Evolutionary conservation across 768 basidiomycete species (phyloP).

Genomic region (Boletus huronensis): DNA sequence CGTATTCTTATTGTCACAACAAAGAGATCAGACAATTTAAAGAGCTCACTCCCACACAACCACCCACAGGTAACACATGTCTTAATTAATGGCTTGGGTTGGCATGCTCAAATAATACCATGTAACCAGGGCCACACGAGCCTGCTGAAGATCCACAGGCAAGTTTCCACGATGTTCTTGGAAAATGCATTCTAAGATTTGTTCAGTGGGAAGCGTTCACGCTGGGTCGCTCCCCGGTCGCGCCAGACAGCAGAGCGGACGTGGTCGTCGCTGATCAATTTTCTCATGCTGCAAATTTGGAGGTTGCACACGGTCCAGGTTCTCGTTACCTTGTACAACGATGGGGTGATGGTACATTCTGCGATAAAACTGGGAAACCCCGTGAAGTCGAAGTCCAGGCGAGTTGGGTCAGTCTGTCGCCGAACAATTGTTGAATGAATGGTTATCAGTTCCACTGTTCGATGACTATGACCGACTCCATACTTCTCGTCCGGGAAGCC

Average conservation of each 20-base stretch:
- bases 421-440: conserved; percentile 1
- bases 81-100: conserved; percentile 18
- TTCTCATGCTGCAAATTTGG: conserved; percentile 64
- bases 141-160: conserved; percentile 87
- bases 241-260: conserved; percentile 58
- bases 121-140: conserved; percentile 57
- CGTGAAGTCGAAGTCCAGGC: conserved; percentile 97
- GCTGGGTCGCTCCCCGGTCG: conserved; percentile 63
- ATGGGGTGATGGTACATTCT: conserved; percentile 87
- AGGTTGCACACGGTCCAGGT: conserved; percentile 72
- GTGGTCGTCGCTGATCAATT: conserved; percentile 63
- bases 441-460: conserved; percentile 83
- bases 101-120: conserved; percentile 20
- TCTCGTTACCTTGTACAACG: conserved; percentile 90
- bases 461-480: conserved; percentile 88
- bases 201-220: conserved; percentile 76
- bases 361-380: conserved; percentile 85
- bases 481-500: conserved; percentile 89
- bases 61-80: conserved; percentile 55
- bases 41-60: conserved; percentile 64
- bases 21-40: conserved; percentile 95
- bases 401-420: conserved; percentile 22
- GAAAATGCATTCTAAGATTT: conserved; percentile 19
- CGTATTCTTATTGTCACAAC: conserved; percentile 95
- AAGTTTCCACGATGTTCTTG: conserved; percentile 34